Base-by-base conservation (phyloP, 352 stramenopile genomes). In the Globisporangium alternatum region DNA sequence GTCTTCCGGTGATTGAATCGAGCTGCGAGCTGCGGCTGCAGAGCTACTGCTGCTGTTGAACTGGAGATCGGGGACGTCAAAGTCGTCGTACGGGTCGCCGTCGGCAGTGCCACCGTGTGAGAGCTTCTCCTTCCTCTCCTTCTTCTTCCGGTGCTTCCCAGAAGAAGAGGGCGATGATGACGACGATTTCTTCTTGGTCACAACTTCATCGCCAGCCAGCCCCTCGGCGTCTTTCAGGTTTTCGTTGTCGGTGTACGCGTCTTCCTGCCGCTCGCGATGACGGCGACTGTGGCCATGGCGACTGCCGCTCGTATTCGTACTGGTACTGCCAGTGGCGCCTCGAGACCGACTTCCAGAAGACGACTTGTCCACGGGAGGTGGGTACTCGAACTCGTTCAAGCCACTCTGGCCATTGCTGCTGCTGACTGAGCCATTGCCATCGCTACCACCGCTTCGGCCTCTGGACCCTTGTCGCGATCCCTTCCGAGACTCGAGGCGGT, bases 401-500 rank as follows among this genome's bases (percentile, higher is more conserved):
- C 70, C 68, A 35, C 45, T 74, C 12, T 67, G 67, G 5, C 35
- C 35, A 41, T 41, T 47, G 55, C 62, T 75, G 56, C 56, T 69
- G 47, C 61, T 73, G 30, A 28, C 65, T 19, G 19, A 30, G 15
- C 28, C 56, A 17, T 1, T 56, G 30, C 31, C n/a, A 33, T 44
- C 12, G 37, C 48, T 41, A 25, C 54, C 22, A 70, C 67, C 39
- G 72, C 68, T 2, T 31, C 76, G 58, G 33, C 79, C 68, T 3
- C 78, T 72, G 13, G 77, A 79, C 19, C 77, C 78, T 54, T 89
- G 83, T 0, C 86, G 68, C 7, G 80, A 91, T 1, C 85, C 81
- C 60, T 94, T 85, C 7, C 86, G 78, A 13, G 86, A 94, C 51
- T 92, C 80, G 25, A 94, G 71, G 3, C 86, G 80, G 66, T 94